These are phyloP conservation scores for Pleurotus salmoneostramineus DNA, from an alignment of 768 basidiomycete species.

Conservation along the genomic window DNA sequence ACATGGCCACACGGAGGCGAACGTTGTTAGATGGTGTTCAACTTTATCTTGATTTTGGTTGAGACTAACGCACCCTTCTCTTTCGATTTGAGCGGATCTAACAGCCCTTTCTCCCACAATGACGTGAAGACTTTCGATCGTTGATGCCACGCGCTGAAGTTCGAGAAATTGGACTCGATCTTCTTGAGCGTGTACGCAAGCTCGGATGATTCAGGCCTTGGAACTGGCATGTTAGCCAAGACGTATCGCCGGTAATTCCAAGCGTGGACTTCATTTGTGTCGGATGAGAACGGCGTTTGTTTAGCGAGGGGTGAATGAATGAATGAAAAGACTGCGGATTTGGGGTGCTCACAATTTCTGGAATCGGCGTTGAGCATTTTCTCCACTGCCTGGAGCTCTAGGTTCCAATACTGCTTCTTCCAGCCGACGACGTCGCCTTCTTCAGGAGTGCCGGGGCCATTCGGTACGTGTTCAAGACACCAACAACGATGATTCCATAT, in stretches of 20 bases:
- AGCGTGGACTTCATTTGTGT: slow-evolving; percentile 65
- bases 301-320: too few species aligned
- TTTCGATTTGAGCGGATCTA: slow-evolving; percentile 50
- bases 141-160: slow-evolving; percentile 99
- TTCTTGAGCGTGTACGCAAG: slow-evolving; percentile 84
- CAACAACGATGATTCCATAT: slow-evolving; percentile 98
- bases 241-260: slow-evolving; percentile 95
- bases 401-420: slow-evolving; percentile 79
- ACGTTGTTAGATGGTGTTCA: not conserved
- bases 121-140: slow-evolving; percentile 75
- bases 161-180: slow-evolving; percentile 92
- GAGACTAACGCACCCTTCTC: slow-evolving; percentile 53
- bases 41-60: not conserved
- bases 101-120: slow-evolving; percentile 58
- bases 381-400: slow-evolving; percentile 84
- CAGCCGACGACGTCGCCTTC: slow-evolving; percentile 55
- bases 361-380: slow-evolving; percentile 90
- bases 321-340: not conserved
- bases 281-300: too few species aligned
- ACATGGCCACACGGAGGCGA: not conserved
- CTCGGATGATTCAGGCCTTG: slow-evolving; percentile 59
- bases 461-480: slow-evolving; percentile 87
- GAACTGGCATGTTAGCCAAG: slow-evolving; percentile 62
- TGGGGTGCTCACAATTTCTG: slow-evolving; percentile 73
- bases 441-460: slow-evolving; percentile 50